Evolutionary conservation across 108 stramenopile species (phyloP), one percentile per base, ranked within the genome.

Genomic region (Cyclotella kingstonii): DNA sequence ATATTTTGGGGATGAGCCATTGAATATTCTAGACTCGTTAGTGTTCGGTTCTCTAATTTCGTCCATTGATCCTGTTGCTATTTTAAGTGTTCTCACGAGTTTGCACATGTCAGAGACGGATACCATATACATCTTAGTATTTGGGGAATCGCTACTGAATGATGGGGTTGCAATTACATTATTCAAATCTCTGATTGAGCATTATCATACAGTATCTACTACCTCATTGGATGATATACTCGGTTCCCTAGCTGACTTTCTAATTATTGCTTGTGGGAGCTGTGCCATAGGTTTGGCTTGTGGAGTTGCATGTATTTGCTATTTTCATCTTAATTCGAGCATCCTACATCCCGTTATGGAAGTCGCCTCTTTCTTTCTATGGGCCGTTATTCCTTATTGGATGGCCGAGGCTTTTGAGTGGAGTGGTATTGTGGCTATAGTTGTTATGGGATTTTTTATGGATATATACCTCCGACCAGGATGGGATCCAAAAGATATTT

Each of bases 351-450:
- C 91, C 7, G 70, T 83, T 14, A 83, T 95, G 54, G 95, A 96
- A 62, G 82, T 94, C 12, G 77, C 85, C 28, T 78, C 89, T 48
- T 94, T 95, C 71, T 84, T 92, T 35, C 79, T 86, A 31, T 86
- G 90, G 89, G 91, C 94, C 6, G 84, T 92, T 2, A 44, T 96
- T 4, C 89, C 97, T 0, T 96, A 93, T 63, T 90, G 91, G 68
- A 64, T 96, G n/a, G 89, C 90, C 47, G 89, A 95, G 63, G 91
- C 82, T 28, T 78, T 95, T 26, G 58, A 54, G 14, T 60, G 83
- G 50, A 83, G 80, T 62, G 89, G 89, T 0, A 87, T 90, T 31
- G 86, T 87, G 22, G 72, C 82, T 23, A 87, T 90, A 36, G 83
- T 90, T n/a, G 79, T 85, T 33, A 78, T 82, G 23, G 89, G 84